phyloP scores from a whole-genome alignment of 352 stramenopile genomes.

The Pythium grandisporangium region DNA sequence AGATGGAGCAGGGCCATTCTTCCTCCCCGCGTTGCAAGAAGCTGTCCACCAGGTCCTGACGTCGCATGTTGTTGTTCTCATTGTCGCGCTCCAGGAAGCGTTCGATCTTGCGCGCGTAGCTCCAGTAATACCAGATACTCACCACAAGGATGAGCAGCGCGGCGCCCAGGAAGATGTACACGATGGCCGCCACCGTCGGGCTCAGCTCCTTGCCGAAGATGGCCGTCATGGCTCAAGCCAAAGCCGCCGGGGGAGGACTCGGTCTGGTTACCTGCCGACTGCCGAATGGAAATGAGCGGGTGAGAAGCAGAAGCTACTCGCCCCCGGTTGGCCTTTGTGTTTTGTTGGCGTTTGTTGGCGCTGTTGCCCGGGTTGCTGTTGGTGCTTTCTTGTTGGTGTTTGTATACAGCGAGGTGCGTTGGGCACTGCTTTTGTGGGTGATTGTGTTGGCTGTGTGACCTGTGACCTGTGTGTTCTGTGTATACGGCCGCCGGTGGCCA shows the following conservation, averaged over 20 bases:
- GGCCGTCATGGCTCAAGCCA: conserved; percentile 51
- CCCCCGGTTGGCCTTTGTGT: no score
- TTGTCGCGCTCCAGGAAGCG: conserved; percentile 77
- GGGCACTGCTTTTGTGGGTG: no score
- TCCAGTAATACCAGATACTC: conserved; percentile 86
- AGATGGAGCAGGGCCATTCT: conserved; percentile 83
- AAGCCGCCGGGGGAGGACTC: no score
- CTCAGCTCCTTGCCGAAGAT: conserved; percentile 77
- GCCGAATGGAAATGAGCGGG: neutral
- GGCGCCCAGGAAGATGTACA: conserved; percentile 71
- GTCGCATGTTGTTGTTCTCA: conserved; percentile 86
- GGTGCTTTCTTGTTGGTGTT: no score
- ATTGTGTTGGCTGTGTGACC: no score
- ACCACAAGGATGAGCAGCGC: conserved; percentile 58
- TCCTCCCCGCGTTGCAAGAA: conserved; percentile 74
- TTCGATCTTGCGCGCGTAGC: conserved; percentile 81
- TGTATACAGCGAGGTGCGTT: no score
- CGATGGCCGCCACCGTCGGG: conserved; percentile 49
- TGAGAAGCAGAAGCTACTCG: no score
- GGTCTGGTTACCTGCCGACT: no score
- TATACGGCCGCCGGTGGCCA: no score
- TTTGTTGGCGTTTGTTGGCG: no score
- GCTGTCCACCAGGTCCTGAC: conserved; percentile 75
- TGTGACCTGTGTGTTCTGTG: no score
- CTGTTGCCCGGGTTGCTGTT: no score